phyloP scores from a whole-genome alignment of 768 basidiomycete genomes.

The Suillus lakei region DNA sequence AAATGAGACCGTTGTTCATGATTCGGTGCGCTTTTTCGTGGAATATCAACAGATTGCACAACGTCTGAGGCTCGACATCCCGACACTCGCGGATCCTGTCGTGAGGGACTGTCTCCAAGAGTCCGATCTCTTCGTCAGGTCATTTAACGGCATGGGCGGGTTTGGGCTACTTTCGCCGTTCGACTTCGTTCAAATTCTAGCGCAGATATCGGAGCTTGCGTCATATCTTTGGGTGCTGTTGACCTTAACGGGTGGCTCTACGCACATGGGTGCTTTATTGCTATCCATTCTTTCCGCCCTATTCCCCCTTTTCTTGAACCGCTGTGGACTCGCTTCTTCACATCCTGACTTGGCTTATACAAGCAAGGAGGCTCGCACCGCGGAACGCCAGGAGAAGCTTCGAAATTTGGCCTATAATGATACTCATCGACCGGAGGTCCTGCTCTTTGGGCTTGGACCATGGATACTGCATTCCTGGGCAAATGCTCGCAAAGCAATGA shows the following conservation, averaged over 20 bases:
- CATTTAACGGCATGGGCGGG: slow-evolving; percentile 72
- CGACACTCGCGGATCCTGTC: slow-evolving; percentile 74
- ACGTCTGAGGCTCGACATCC: slow-evolving; percentile 76
- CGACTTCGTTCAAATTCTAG: slow-evolving; percentile 76
- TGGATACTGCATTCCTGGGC: slow-evolving; percentile 88
- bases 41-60: slow-evolving; percentile 82
- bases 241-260: slow-evolving; percentile 59
- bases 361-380: slow-evolving; percentile 62
- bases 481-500: slow-evolving; percentile 59
- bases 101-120: slow-evolving; percentile 83
- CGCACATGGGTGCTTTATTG: slow-evolving; percentile 59
- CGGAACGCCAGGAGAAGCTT: slow-evolving; percentile 76
- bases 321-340: slow-evolving; percentile 47
- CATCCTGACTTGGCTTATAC: slow-evolving; percentile 51
- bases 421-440: slow-evolving; percentile 76
- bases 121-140: slow-evolving; percentile 83
- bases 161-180: slow-evolving; percentile 83
- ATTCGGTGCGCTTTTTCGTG: slow-evolving; percentile 72
- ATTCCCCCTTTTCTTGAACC: slow-evolving; percentile 62
- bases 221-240: slow-evolving; percentile 73
- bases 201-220: slow-evolving; percentile 69
- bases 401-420: slow-evolving; percentile 78
- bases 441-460: slow-evolving; percentile 80
- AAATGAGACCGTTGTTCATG: slow-evolving; percentile 76
- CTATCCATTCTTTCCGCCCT: slow-evolving; percentile 65